Evolutionary conservation across 2,329 filamentous ascomycete species (phyloP).

Genomic region (Colletotrichum graminicola): DNA sequence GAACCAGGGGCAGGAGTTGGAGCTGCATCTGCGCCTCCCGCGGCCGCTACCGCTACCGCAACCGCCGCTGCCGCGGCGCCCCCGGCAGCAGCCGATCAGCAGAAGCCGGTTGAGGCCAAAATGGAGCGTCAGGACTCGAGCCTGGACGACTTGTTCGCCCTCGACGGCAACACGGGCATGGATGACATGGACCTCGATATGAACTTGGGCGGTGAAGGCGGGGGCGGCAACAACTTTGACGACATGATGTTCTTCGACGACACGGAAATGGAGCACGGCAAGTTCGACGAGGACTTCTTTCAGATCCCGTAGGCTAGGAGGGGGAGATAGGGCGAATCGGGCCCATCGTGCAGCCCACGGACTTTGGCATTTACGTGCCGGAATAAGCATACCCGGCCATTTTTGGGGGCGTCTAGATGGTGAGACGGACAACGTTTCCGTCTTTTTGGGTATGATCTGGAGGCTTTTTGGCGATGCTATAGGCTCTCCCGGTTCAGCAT

Average conservation of each 20-base stretch:
- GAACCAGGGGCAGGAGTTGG: neutral
- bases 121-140: slow-evolving; percentile 48
- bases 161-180: slow-evolving; percentile 53
- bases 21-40: slow-evolving; percentile 36
- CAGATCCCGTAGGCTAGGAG: slow-evolving; percentile 46
- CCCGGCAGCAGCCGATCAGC: slow-evolving; percentile 39
- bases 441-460: neutral
- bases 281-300: slow-evolving; percentile 63
- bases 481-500: neutral
- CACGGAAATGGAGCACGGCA: slow-evolving; percentile 59
- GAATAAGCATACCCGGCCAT: neutral
- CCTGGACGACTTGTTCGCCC: slow-evolving; percentile 62
- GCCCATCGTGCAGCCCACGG: neutral
- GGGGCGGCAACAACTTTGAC: slow-evolving; percentile 61
- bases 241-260: slow-evolving; percentile 61
- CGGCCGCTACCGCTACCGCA: slow-evolving; percentile 32
- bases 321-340: neutral
- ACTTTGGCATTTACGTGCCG: neutral
- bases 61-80: slow-evolving; percentile 36
- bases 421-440: neutral
- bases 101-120: slow-evolving; percentile 40
- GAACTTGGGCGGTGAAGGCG: slow-evolving; percentile 50
- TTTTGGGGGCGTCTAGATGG: neutral
- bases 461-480: neutral
- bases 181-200: slow-evolving; percentile 58